Evolutionary conservation across 2,329 filamentous ascomycete genomes (phyloP), one percentile per base, ranked within the genome.

Genomic region (Parastagonospora nodorum): DNA sequence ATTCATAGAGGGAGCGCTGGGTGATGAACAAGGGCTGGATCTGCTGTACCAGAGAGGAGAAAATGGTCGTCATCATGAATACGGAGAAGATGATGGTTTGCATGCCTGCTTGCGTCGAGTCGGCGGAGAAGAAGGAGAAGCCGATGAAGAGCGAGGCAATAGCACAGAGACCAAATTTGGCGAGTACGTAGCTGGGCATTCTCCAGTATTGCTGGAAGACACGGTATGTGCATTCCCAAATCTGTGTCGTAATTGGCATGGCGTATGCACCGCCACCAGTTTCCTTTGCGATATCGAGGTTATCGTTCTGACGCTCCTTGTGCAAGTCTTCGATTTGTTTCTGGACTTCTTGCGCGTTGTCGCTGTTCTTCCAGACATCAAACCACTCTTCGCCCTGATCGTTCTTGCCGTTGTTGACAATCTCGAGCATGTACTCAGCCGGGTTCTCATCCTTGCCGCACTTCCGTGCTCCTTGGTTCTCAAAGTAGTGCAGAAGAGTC

Each of bases 341-440:
- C 44, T 76, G 69, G 1, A 77, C 66, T 1, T 35, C 44, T 15
- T 57, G 47, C 5, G 53, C 52, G 37, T 60, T 42, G 2, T 62
- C 43, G 42, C 66, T 69, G 2, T 36, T 28, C 10, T 64, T 69
- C 77, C 77, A 78, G 5, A 74, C 70, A 8, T 71, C 59, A 40
- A 68, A 68, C 77, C 76, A 79, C 50, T 78, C 74, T 52, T 61
- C 33, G 0, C 61, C 62, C 27, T 64, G 46, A 12, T 64, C 48
- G 37, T 67, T 66, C 32, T 67, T 66, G 12, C 71, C 71, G 24
- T 69, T 64, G 45, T 68, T 66, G 19, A 74, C 72, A 40, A 78
- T 69, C 50, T 79, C 77, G n/a, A 91, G 79, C 84, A 91, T 90
- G 75, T 84, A 91, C 72, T 92, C 88, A 1, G 88, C 88, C 0